Conservation (phyloP, 306 rosid species). For the Medicago lupulina region DNA sequence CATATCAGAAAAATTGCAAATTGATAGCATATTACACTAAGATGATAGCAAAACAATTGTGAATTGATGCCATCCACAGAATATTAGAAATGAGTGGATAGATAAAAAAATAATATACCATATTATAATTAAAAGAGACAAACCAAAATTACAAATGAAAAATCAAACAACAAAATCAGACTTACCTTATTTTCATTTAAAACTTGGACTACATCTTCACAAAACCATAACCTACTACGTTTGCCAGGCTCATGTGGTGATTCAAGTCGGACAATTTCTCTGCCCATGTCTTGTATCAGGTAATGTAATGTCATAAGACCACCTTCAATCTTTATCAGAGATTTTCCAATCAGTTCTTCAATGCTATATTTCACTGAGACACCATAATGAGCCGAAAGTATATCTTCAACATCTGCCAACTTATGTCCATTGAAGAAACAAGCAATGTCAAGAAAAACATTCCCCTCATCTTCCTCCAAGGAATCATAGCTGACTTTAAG, state of each 20-base stretch:
- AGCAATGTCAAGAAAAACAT: slow-evolving; percentile 29
- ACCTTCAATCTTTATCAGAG: slow-evolving; percentile 11
- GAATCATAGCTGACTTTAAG: slow-evolving; percentile 22
- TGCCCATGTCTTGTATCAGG: not conserved
- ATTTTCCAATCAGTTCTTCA: slow-evolving; percentile 22
- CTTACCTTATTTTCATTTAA: slow-evolving; percentile 14
- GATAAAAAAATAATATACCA: not conserved
- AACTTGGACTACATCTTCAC: not conserved
- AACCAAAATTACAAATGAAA: not conserved
- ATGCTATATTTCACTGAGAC: not conserved
- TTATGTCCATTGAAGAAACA: slow-evolving; percentile 16
- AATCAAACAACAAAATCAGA: not conserved
- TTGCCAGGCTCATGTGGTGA: not conserved
- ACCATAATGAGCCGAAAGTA: slow-evolving; percentile 12
- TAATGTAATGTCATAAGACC: slow-evolving; percentile 10
- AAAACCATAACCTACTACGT: slow-evolving; percentile 25
- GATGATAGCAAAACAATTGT: not conserved
- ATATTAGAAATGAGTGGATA: not conserved
- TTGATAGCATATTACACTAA: not conserved
- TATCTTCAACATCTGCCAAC: slow-evolving; percentile 10
- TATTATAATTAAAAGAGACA: not conserved
- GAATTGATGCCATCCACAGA: not conserved
- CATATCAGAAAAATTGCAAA: not conserved
- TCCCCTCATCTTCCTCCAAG: not conserved
- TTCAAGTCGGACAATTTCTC: not conserved